Conservation (phyloP, 768 basidiomycete species). For the Stropharia rugosoannulata region DNA sequence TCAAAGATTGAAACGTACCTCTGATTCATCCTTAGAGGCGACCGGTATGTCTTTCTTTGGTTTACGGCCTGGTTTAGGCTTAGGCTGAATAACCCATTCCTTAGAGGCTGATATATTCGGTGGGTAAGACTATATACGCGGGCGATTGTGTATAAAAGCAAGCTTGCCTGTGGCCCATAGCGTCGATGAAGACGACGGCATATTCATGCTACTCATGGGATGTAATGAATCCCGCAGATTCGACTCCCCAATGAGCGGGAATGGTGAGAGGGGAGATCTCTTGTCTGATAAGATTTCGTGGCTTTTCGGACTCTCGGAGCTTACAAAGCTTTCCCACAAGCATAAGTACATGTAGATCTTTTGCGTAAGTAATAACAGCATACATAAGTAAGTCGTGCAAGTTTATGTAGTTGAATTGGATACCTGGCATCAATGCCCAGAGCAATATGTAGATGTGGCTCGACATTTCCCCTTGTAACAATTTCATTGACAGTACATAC, state of each 20-base stretch:
- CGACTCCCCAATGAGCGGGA: constrained; percentile 14
- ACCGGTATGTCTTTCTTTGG: constrained; percentile 67
- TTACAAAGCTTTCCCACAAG: background rate
- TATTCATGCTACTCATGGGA: constrained; percentile 12
- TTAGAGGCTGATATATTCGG: constrained; percentile 59
- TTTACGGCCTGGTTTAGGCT: constrained; percentile 85
- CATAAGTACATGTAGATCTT: too few species aligned
- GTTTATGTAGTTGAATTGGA: too few species aligned
- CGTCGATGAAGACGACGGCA: constrained; percentile 47
- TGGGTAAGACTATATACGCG: background rate
- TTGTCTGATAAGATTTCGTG: constrained; percentile 54
- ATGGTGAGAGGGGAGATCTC: constrained; percentile 20
- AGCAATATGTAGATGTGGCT: too few species aligned
- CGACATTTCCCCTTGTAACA: too few species aligned
- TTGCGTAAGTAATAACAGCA: too few species aligned
- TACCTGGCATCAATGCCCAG: too few species aligned
- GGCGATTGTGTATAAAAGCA: background rate
- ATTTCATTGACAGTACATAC: too few species aligned
- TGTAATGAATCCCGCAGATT: background rate
- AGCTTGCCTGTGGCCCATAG: constrained; percentile 75
- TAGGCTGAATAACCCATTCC: constrained; percentile 86
- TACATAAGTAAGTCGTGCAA: too few species aligned
- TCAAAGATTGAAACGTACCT: constrained; percentile 39
- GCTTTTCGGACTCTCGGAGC: background rate
- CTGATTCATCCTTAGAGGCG: constrained; percentile 39